Conservation (phyloP, 495 filamentous ascomycete species). For the Talaromyces trachyspermus region DNA sequence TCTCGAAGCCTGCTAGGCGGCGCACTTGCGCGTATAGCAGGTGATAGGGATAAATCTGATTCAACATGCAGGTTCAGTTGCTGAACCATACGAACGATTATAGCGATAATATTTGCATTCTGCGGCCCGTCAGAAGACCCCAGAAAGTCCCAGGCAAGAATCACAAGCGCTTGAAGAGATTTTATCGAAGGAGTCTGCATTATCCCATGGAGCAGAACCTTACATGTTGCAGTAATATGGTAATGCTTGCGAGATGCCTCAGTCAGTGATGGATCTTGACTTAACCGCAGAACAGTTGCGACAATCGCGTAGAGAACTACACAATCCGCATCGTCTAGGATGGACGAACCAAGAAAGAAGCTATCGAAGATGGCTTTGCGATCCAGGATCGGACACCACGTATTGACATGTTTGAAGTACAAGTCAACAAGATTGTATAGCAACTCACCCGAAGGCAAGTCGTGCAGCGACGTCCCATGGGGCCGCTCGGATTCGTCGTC, state of each 20-base stretch:
- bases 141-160: conserved; percentile 60
- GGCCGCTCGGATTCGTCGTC: neutral
- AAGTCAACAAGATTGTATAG: conserved; percentile 61
- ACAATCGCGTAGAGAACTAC: conserved; percentile 69
- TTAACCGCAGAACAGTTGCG: conserved; percentile 62
- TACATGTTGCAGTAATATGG: conserved; percentile 59
- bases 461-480: conserved; percentile 35
- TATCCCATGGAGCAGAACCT: conserved; percentile 62
- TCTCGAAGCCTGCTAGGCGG: conserved; percentile 54
- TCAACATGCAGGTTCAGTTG: conserved; percentile 66
- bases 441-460: conserved; percentile 65
- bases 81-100: conserved; percentile 64
- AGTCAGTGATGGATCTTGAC: conserved; percentile 52
- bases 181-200: conserved; percentile 71
- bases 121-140: conserved; percentile 63
- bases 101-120: conserved; percentile 67
- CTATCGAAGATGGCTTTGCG: conserved; percentile 58
- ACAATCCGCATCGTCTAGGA: conserved; percentile 58
- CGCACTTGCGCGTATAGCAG: conserved; percentile 55
- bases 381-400: conserved; percentile 71
- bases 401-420: conserved; percentile 73
- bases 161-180: conserved; percentile 63
- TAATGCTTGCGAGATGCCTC: conserved; percentile 53
- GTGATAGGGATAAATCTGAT: conserved; percentile 51
- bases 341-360: conserved; percentile 54